These are phyloP conservation scores for Penicillium ochrochloron DNA, from an alignment of 495 filamentous ascomycete genomes.

Conservation along the genomic window DNA sequence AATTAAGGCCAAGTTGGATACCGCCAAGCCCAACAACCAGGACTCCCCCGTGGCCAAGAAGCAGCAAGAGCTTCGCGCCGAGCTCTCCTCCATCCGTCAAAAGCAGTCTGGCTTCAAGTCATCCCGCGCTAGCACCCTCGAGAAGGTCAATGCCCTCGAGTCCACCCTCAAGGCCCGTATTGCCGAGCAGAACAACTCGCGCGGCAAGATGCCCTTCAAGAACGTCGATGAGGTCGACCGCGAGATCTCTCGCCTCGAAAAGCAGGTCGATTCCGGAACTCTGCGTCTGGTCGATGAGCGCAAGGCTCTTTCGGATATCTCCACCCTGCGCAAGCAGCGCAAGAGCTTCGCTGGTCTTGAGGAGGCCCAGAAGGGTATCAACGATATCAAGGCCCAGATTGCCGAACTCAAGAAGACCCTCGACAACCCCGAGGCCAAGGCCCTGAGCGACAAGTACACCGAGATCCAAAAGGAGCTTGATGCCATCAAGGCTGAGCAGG, in stretches of 20 bases:
- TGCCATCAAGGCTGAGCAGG: slow-evolving; percentile 85
- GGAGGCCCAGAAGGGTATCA: slow-evolving; percentile 80
- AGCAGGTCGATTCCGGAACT: slow-evolving; percentile 79
- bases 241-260: slow-evolving; percentile 78
- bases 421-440: slow-evolving; percentile 91
- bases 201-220: slow-evolving; percentile 78
- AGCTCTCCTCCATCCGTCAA: slow-evolving; percentile 71
- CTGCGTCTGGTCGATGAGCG: slow-evolving; percentile 97
- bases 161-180: slow-evolving; percentile 79
- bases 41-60: slow-evolving; percentile 74
- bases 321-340: slow-evolving; percentile 79
- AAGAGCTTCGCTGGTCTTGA: slow-evolving; percentile 88
- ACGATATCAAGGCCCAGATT: slow-evolving; percentile 81
- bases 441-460: slow-evolving; percentile 80
- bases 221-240: slow-evolving; percentile 83
- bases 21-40: slow-evolving; percentile 73
- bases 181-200: slow-evolving; percentile 81
- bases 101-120: slow-evolving; percentile 86
- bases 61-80: slow-evolving; percentile 77
- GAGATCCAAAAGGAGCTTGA: slow-evolving; percentile 85
- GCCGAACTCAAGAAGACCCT: slow-evolving; percentile 81
- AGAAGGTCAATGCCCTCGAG: slow-evolving; percentile 86
- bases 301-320: slow-evolving; percentile 84
- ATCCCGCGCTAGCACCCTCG: slow-evolving; percentile 70
- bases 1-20: slow-evolving; percentile 82